Evolutionary conservation across 2,329 filamentous ascomycete genomes (phyloP).

Genomic region (Xylaria sp.): DNA sequence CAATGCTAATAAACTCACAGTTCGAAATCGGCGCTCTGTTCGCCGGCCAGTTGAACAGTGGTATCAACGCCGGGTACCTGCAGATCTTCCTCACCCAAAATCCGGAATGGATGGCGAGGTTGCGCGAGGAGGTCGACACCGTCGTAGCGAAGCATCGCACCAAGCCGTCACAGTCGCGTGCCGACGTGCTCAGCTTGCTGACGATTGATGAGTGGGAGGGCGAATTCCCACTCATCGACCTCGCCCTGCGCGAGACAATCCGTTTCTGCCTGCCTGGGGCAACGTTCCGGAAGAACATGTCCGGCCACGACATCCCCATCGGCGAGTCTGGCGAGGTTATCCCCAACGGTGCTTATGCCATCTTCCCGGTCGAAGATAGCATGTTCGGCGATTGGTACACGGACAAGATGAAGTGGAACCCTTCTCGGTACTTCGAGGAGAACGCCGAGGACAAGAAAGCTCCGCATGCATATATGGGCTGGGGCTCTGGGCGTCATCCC

Average conservation of each 20-base stretch:
- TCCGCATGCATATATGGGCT: slow-evolving; percentile 34
- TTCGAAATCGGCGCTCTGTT: slow-evolving; percentile 61
- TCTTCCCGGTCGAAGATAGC: slow-evolving; percentile 53
- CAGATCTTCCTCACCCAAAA: slow-evolving; percentile 55
- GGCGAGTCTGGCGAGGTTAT: slow-evolving; percentile 54
- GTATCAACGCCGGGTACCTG: slow-evolving; percentile 60
- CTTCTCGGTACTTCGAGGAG: slow-evolving; percentile 49
- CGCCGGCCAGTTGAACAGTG: slow-evolving; percentile 62
- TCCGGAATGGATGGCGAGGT: slow-evolving; percentile 51
- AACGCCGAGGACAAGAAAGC: slow-evolving; percentile 48
- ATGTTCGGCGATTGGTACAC: slow-evolving; percentile 51
- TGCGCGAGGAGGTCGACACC: slow-evolving; percentile 53
- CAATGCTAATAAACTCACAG: slow-evolving; percentile 33
- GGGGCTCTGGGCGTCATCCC: slow-evolving; percentile 42
- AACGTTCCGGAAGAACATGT: slow-evolving; percentile 58
- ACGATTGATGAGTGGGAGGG: slow-evolving; percentile 60
- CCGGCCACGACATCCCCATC: slow-evolving; percentile 51
- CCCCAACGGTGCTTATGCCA: slow-evolving; percentile 53
- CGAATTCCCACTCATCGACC: slow-evolving; percentile 58
- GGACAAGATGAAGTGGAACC: slow-evolving; percentile 52
- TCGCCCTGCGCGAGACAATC: slow-evolving; percentile 60
- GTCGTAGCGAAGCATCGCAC: slow-evolving; percentile 51
- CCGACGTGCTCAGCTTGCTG: slow-evolving; percentile 50
- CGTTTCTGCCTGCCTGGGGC: slow-evolving; percentile 55
- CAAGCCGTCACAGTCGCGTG: slow-evolving; percentile 37